These are phyloP conservation scores for Rhodotorula graminis DNA, from an alignment of 768 basidiomycete species.

Conservation along the genomic window DNA sequence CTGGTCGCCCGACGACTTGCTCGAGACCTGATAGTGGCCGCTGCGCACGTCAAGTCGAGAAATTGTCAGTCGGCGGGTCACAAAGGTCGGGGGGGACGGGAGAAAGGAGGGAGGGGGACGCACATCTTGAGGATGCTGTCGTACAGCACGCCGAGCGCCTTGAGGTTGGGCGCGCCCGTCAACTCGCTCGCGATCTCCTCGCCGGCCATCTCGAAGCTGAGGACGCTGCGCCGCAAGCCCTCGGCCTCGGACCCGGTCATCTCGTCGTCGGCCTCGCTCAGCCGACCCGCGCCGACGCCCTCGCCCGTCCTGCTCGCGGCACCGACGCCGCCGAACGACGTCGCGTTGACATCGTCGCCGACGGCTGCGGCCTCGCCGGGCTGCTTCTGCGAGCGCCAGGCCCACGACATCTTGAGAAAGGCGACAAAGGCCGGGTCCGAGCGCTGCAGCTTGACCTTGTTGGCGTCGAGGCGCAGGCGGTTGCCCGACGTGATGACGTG, in stretches of 20 bases:
- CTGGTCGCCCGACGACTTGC: constrained; percentile 23
- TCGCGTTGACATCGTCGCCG: neutral
- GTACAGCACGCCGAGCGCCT: constrained; percentile 23
- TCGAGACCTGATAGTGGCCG: constrained; percentile 33
- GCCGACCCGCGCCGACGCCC: neutral
- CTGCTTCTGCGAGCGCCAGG: constrained; percentile 6
- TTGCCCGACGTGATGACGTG: constrained; percentile 12
- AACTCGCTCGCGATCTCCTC: constrained; percentile 26
- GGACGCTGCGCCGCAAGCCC: constrained; percentile 5
- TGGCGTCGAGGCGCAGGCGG: constrained; percentile 25
- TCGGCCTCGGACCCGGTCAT: constrained; percentile 5
- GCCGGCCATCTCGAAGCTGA: constrained; percentile 30
- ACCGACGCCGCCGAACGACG: neutral
- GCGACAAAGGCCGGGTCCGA: constrained; percentile 34
- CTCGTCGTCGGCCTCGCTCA: constrained; percentile 11
- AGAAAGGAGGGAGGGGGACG: neutral
- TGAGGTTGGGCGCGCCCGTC: constrained; percentile 3
- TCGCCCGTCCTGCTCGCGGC: neutral
- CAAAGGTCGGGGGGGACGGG: neutral
- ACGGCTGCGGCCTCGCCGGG: neutral
- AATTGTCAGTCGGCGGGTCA: neutral
- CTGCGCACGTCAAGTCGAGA: neutral
- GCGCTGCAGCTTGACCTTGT: constrained; percentile 23
- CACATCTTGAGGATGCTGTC: constrained; percentile 36
- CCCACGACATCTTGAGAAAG: constrained; percentile 30